Base-by-base conservation (phyloP, 495 filamentous ascomycete species). In the Trichodelitschia bisporula region DNA sequence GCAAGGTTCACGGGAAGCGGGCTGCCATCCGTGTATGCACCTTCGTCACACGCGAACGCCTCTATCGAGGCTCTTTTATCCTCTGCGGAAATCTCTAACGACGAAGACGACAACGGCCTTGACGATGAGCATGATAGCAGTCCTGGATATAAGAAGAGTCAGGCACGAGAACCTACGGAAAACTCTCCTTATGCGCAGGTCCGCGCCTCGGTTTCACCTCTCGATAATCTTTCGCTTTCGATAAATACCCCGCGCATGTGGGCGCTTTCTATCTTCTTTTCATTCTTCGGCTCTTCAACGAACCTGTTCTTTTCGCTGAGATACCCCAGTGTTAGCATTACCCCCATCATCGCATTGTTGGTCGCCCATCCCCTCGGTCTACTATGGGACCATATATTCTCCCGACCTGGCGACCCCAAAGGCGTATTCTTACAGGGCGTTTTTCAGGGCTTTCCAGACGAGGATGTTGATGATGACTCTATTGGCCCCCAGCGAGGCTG, bases 231-330 rank as follows among this genome's bases (percentile, higher is more conserved):
- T 14, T 54, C 60, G 11, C 54, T 79, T 11, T 83, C 77, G 3
- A 78, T 84, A 31, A 84, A 77, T 48, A 86, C 79, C 2, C 68
- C 78, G 12, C 73, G 78, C 20, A 90, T 86, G 77, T 86, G 78
- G 79, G 46, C 59, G 1, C 43, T 86, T 12, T 78, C 77, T 14
- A 56, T 76, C 4, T 41, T 86, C 9, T 90, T 84, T 44, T 69
- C 77, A 5, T 51, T 86, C 18, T 54, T 83, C 14, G 78, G 77
- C 28, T 79, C 75, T 20, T 71, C 74, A 2, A 79, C 75, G 23
- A 86, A 84, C 49, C 51, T 84, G 18, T 82, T 86, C 47, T 77
- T 86, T 53, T 68, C 72, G 19, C 51, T 86, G 36, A 62, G 77
- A 55, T 86, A 84, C 53, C 77, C 78, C 19, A 80, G 75, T 43